A percentile compares a stretch with the other conserved stretches of the same genome.
phyloP scores from a whole-genome alignment of 176 grass and related monocot genomes.

The Phoenix roebelenii region DNA sequence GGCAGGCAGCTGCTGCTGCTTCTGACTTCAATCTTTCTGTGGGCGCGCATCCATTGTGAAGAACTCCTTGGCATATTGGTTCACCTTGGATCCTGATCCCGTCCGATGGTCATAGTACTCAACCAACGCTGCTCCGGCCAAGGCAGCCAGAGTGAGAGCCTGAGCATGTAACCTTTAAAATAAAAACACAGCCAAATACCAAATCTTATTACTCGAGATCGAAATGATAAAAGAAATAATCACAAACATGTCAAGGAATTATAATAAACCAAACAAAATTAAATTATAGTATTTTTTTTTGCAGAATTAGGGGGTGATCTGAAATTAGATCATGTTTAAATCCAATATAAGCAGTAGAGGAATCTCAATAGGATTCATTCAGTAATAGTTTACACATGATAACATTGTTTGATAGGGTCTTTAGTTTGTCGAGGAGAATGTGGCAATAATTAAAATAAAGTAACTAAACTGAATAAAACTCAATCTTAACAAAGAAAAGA shows the following conservation, averaged over 20 bases:
- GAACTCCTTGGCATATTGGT: slow-evolving; percentile 60
- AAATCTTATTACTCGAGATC: too few relatives aligned
- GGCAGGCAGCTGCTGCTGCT: too few relatives aligned
- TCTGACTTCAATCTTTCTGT: slow-evolving; percentile 31
- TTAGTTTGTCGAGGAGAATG: too few relatives aligned
- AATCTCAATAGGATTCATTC: too few relatives aligned
- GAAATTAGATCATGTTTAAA: too few relatives aligned
- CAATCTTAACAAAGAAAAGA: neutral
- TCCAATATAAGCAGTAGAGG: too few relatives aligned
- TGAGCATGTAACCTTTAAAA: slow-evolving; percentile 75
- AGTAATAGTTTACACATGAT: too few relatives aligned
- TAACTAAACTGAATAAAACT: neutral
- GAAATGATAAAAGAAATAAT: too few relatives aligned
- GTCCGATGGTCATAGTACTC: slow-evolving; percentile 81
- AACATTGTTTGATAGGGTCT: too few relatives aligned
- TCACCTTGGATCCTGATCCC: slow-evolving; percentile 52
- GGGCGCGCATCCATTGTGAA: slow-evolving; percentile 16
- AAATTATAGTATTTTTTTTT: neutral
- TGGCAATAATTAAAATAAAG: too few relatives aligned
- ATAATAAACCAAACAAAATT: neutral
- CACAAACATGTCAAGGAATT: neutral
- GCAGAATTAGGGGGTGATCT: too few relatives aligned
- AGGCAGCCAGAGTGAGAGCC: slow-evolving; percentile 76
- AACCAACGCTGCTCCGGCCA: slow-evolving; percentile 65
- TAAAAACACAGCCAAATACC: neutral